These are phyloP conservation scores for Cornus kousa DNA, from an alignment of 148 eudicot species.

Conservation along the genomic window DNA sequence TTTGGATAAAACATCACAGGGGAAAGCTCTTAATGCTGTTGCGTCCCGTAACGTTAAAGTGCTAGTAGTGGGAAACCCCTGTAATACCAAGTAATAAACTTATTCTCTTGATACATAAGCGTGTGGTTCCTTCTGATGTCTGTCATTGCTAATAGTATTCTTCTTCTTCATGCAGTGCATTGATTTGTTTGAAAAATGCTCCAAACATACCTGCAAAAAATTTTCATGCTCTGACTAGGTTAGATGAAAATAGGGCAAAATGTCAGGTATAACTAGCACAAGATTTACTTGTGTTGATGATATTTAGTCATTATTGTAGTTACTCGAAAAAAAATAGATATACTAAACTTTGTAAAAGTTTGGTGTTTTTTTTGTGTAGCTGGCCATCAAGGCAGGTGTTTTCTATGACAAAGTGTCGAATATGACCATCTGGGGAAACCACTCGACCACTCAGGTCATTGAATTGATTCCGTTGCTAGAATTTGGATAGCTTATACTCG, in stretches of 20 bases:
- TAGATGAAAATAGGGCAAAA: conserved; percentile 98
- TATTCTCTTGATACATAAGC: not conserved
- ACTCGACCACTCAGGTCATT: conserved; percentile 95
- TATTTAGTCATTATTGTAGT: not conserved
- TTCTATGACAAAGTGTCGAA: conserved; percentile 97
- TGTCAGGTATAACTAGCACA: conserved; percentile 60
- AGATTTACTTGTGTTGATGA: not conserved
- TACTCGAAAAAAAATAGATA: not conserved
- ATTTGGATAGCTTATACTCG: not conserved
- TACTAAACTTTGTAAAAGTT: not conserved
- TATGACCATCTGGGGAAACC: conserved; percentile 99
- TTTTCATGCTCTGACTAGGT: conserved; percentile 92
- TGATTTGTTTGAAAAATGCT: conserved; percentile 97
- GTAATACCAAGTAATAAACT: conserved; percentile 84
- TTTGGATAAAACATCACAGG: conserved; percentile 42
- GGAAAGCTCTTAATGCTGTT: conserved; percentile 94
- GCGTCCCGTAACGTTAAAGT: conserved; percentile 90
- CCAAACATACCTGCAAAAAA: conserved; percentile 95
- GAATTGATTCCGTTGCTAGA: not conserved
- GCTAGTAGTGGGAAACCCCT: conserved; percentile 95
- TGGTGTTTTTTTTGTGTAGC: conserved; percentile 41
- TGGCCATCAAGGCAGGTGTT: conserved; percentile 96
- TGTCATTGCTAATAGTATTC: conserved; percentile 10
- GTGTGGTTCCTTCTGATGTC: not conserved
- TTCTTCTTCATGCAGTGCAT: conserved; percentile 60